phyloP scores from a whole-genome alignment of 176 grass and related monocot genomes.

The Cymbopogon citratus region DNA sequence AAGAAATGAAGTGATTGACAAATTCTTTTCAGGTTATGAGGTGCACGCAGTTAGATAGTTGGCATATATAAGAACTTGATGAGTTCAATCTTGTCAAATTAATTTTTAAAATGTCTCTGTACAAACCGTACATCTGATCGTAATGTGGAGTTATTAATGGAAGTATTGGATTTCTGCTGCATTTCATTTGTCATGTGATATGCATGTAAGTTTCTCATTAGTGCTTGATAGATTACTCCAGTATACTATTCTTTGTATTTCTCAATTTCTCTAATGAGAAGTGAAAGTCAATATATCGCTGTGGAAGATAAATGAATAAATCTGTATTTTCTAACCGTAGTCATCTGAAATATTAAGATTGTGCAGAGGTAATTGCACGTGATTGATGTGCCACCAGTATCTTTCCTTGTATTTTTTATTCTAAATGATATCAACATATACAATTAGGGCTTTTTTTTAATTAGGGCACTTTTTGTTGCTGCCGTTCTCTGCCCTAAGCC shows the following conservation, averaged over 20 bases:
- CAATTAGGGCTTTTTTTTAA: not conserved
- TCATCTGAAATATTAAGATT: not conserved
- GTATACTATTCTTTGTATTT: not conserved
- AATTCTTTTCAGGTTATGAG: not conserved
- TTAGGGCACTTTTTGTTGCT: too few species aligned
- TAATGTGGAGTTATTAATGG: not conserved
- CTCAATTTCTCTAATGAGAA: not conserved
- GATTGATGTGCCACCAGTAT: not conserved
- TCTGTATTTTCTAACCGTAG: not conserved
- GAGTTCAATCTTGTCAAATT: not conserved
- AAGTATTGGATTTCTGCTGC: not conserved
- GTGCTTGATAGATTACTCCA: not conserved
- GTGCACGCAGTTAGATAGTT: not conserved
- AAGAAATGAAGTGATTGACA: not conserved
- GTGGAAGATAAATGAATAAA: not conserved
- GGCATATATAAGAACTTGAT: not conserved
- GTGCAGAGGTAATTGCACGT: not conserved
- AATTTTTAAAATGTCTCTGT: not conserved
- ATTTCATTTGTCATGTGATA: conserved; percentile 18
- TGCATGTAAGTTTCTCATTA: not conserved
- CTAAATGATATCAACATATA: not conserved
- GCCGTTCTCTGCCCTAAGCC: not conserved
- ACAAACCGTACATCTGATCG: not conserved
- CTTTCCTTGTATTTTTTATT: not conserved
- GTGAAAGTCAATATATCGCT: not conserved